Percentiles rank a stretch among this genome's conserved stretches.
phyloP scores from a whole-genome alignment of 1,284 basidiomycete genomes.

The Ustilago bromivora region DNA sequence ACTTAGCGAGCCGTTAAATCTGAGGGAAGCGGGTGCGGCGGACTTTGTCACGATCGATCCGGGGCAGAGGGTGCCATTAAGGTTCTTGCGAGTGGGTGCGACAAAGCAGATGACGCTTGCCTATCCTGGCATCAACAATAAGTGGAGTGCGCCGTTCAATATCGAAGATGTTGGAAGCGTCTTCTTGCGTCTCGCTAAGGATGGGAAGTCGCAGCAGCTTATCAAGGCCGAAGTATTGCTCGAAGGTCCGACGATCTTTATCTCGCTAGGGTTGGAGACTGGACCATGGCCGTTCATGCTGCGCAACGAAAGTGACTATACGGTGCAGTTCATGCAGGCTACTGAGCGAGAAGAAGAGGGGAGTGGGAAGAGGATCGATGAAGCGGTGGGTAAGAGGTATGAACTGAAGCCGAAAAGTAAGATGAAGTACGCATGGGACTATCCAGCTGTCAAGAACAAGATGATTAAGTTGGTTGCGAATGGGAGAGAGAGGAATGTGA shows the following conservation, averaged over 20 bases:
- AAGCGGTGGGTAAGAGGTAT: constrained; percentile 71
- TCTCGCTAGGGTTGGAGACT: constrained; percentile 78
- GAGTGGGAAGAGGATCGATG: constrained; percentile 42
- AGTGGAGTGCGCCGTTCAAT: constrained; percentile 91
- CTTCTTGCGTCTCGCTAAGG: constrained; percentile 77
- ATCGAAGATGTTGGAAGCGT: constrained; percentile 90
- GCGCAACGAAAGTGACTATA: constrained; percentile 86
- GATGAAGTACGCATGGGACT: constrained; percentile 91
- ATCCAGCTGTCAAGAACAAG: constrained; percentile 86
- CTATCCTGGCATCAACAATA: constrained; percentile 83
- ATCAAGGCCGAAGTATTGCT: constrained; percentile 86
- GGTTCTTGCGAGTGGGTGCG: constrained; percentile 76
- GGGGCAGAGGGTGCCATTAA: constrained; percentile 78
- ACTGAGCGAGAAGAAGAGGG: constrained; percentile 41
- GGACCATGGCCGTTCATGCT: constrained; percentile 88
- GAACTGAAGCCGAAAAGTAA: constrained; percentile 75
- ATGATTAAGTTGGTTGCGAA: constrained; percentile 78
- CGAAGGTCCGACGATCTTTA: constrained; percentile 89
- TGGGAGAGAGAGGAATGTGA: constrained; percentile 80
- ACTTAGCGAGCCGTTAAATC: constrained; percentile 78
- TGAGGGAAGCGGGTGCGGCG: constrained; percentile 83
- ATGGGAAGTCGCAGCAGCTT: constrained; percentile 73
- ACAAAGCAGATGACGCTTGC: constrained; percentile 80
- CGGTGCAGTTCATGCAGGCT: constrained; percentile 79
- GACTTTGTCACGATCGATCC: constrained; percentile 69